A percentile compares a stretch with the other conserved stretches of the same genome.
Evolutionary conservation across 1,139 yeast species (phyloP).

Genomic region (Suzukiozyma palmioleophila): DNA sequence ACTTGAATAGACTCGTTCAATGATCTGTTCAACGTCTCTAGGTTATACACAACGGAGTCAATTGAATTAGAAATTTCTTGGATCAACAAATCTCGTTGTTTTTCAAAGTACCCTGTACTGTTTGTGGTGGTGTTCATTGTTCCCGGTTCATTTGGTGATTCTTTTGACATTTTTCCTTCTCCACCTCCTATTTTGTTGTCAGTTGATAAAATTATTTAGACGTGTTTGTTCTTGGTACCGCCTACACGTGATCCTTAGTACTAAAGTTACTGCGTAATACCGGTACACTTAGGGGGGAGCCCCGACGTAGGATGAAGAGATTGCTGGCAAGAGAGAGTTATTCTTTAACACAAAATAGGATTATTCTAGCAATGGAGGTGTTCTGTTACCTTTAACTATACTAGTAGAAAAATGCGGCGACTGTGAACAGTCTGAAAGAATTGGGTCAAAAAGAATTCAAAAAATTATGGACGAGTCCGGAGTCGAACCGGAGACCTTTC

Average conservation of each 20-base stretch:
- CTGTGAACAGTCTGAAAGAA: too few relatives aligned
- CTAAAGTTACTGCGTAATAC: too few relatives aligned
- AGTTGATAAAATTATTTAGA: not conserved
- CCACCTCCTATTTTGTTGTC: not conserved
- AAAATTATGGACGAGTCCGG: slow-evolving; percentile 1
- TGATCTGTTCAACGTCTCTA: slow-evolving; percentile 39
- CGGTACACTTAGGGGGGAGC: too few relatives aligned
- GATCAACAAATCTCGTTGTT: slow-evolving; percentile 40
- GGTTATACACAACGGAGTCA: slow-evolving; percentile 38
- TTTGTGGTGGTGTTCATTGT: slow-evolving; percentile 1
- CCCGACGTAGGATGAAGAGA: too few relatives aligned
- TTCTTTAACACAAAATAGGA: too few relatives aligned
- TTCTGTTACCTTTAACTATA: too few relatives aligned
- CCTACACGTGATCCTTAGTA: too few relatives aligned
- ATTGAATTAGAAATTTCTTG: slow-evolving; percentile 40
- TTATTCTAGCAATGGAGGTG: too few relatives aligned
- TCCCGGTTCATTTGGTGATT: not conserved
- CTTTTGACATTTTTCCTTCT: not conserved
- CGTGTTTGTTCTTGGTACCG: not conserved
- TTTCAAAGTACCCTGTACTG: slow-evolving; percentile 26
- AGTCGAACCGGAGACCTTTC: slow-evolving; percentile 2
- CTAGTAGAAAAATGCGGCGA: too few relatives aligned
- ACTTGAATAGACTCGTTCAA: slow-evolving; percentile 40
- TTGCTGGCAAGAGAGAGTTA: too few relatives aligned
- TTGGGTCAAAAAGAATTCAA: too few relatives aligned